These are phyloP conservation scores for Sporobolomyces pararoseus DNA, from an alignment of 768 basidiomycete genomes.

Conservation along the genomic window DNA sequence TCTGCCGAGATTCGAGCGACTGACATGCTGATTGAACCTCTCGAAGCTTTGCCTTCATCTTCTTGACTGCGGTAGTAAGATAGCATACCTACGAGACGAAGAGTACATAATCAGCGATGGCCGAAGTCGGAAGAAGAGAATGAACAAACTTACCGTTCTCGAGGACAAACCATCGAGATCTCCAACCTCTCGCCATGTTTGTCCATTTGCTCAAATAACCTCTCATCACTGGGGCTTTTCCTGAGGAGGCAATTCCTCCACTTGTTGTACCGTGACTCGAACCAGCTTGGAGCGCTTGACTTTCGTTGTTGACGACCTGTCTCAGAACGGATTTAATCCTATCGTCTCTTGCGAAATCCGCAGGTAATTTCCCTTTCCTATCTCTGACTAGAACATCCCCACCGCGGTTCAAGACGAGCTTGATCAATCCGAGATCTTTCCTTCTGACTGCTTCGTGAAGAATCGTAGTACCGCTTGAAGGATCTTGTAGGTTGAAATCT, in stretches of 20 bases:
- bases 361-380: conserved; percentile 63
- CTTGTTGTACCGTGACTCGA: conserved; percentile 21
- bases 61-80: conserved; percentile 80
- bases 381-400: conserved; percentile 86
- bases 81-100: conserved; percentile 17
- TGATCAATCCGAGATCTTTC: conserved; percentile 73
- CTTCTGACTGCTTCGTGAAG: conserved; percentile 82
- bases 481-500: conserved; percentile 75
- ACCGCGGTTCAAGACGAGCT: conserved; percentile 77
- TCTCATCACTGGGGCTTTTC: conserved; percentile 62
- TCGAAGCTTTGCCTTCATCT: conserved; percentile 76
- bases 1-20: conserved; percentile 58
- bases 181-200: conserved; percentile 85
- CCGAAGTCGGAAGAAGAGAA: background rate
- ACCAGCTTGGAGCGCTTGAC: conserved; percentile 12
- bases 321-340: conserved; percentile 73
- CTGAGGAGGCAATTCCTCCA: conserved; percentile 26
- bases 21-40: conserved; percentile 85
- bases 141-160: conserved; percentile 56
- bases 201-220: conserved; percentile 84
- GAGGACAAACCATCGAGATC: conserved; percentile 86
- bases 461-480: conserved; percentile 60
- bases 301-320: conserved; percentile 61
- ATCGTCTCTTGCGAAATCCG: conserved; percentile 68
- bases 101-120: background rate